phyloP scores from a whole-genome alignment of 2,329 filamentous ascomycete species.

The Emergomyces pasteurianus region DNA sequence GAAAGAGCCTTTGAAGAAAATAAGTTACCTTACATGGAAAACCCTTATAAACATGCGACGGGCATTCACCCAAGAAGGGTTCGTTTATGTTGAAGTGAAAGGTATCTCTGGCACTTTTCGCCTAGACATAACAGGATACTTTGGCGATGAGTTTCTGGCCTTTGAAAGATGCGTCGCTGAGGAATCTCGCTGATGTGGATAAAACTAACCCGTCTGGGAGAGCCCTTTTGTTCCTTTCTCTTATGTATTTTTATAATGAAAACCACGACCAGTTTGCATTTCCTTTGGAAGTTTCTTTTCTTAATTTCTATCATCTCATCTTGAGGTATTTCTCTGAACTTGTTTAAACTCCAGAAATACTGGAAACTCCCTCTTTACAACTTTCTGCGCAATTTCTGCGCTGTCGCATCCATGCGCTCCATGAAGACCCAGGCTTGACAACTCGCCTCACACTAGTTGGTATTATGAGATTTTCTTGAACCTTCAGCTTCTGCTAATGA shows the following conservation, averaged over 20 bases:
- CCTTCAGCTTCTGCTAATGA: neutral
- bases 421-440: slow-evolving; percentile 3
- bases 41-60: slow-evolving; percentile 26
- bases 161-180: neutral
- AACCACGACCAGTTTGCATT: neutral
- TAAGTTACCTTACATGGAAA: slow-evolving; percentile 21
- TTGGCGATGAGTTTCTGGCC: slow-evolving; percentile 7
- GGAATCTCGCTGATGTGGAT: neutral
- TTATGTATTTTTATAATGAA: slow-evolving; percentile 2
- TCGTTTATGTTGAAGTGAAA: slow-evolving; percentile 27
- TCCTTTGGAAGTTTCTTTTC: neutral
- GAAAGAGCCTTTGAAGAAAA: slow-evolving; percentile 21
- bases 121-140: slow-evolving; percentile 25
- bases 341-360: neutral
- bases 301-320: neutral
- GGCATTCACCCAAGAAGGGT: slow-evolving; percentile 30
- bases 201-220: neutral
- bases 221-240: neutral
- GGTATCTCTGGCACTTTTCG: slow-evolving; percentile 22
- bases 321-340: neutral
- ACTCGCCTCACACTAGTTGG: neutral
- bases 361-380: neutral
- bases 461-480: neutral
- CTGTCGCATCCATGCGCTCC: neutral
- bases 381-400: neutral